phyloP scores from a whole-genome alignment of 176 grass and related monocot species.

The Phyllostachys edulis region DNA sequence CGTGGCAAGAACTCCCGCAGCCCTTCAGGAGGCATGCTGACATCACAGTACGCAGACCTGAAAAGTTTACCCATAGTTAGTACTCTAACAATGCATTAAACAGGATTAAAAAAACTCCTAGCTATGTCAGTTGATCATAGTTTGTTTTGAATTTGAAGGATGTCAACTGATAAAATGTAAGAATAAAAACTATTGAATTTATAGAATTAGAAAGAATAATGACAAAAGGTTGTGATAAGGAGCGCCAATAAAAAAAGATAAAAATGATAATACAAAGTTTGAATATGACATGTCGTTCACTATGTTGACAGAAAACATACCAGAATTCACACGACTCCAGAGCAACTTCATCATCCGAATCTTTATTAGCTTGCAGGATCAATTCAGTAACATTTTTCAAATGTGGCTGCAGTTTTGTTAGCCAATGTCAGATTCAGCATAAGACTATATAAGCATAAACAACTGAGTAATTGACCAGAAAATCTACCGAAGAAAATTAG shows the following conservation, averaged over 20 bases:
- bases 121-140: not conserved
- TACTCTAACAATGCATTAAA: slow-evolving; percentile 15
- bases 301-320: slow-evolving; percentile 41
- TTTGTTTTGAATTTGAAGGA: slow-evolving; percentile 8
- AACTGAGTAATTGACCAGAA: not conserved
- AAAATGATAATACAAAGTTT: not conserved
- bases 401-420: slow-evolving; percentile 72
- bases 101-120: not conserved
- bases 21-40: slow-evolving; percentile 83
- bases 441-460: slow-evolving; percentile 11
- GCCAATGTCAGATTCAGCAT: slow-evolving; percentile 36
- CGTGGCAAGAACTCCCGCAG: slow-evolving; percentile 75
- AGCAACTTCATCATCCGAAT: slow-evolving; percentile 88
- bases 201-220: not conserved
- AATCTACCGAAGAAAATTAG: not conserved
- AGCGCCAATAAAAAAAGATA: not conserved
- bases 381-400: slow-evolving; percentile 82
- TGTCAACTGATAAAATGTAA: not conserved
- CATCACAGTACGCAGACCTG: slow-evolving; percentile 95
- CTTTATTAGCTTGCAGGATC: slow-evolving; percentile 91
- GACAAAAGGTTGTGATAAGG: not conserved
- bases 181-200: not conserved
- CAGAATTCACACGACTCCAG: slow-evolving; percentile 98
- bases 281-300: not conserved
- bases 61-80: slow-evolving; percentile 27